These are phyloP conservation scores for Backusella mclennaniae DNA, from an alignment of 192 early-diverging fungal species.

Conservation along the genomic window DNA sequence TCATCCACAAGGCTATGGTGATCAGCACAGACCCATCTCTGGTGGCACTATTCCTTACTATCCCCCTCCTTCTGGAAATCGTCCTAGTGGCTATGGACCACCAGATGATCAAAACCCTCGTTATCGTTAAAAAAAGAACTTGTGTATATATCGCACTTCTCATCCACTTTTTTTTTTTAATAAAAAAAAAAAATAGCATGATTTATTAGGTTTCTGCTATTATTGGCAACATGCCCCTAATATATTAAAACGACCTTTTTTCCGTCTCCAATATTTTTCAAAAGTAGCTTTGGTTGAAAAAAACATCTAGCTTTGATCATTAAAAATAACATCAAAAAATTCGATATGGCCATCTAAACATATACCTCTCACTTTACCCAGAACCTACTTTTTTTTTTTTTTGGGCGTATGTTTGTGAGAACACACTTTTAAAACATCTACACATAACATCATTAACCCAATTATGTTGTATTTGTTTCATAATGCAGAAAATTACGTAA, in stretches of 20 bases:
- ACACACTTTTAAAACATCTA: too few species aligned
- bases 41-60: not conserved
- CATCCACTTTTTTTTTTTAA: not conserved
- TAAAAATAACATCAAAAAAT: too few species aligned
- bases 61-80: not conserved
- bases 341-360: too few species aligned
- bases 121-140: not conserved
- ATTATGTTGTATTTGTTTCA: too few species aligned
- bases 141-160: not conserved
- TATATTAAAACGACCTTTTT: not conserved
- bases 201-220: slow-evolving; percentile 1
- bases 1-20: not conserved
- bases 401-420: too few species aligned
- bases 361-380: too few species aligned
- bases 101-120: not conserved
- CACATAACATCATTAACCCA: too few species aligned
- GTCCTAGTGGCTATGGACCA: not conserved
- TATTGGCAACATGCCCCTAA: not conserved
- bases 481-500: too few species aligned
- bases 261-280: not conserved
- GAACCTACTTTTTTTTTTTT: too few species aligned
- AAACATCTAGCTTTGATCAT: too few species aligned
- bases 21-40: not conserved
- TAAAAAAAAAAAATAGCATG: not conserved
- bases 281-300: too few species aligned